phyloP scores from a whole-genome alignment of 768 basidiomycete species.

The Pulveroboletus sp. region DNA sequence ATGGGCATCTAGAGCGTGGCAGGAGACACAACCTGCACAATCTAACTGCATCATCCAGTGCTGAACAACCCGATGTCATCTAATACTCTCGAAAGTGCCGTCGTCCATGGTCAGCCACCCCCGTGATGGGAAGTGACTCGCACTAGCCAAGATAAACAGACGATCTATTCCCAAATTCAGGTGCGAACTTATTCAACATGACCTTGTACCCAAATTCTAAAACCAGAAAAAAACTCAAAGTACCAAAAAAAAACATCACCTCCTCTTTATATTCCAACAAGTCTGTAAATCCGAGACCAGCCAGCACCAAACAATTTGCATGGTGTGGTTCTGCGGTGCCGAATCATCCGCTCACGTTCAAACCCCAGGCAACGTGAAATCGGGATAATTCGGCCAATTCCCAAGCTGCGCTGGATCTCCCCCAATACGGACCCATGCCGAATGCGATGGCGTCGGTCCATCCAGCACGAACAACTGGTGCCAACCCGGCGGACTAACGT shows the following conservation, averaged over 20 bases:
- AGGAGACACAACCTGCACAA: background rate
- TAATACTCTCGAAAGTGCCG: background rate
- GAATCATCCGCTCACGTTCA: conserved; percentile 8
- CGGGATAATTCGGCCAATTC: conserved; percentile 68
- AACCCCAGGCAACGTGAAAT: conserved; percentile 64
- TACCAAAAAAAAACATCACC: background rate
- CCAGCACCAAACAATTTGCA: no score
- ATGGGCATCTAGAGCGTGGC: no score
- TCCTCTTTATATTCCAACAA: no score
- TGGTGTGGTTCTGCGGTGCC: background rate
- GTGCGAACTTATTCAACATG: background rate
- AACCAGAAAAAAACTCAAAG: background rate
- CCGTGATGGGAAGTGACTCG: background rate
- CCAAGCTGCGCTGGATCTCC: conserved; percentile 68
- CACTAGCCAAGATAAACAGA: background rate
- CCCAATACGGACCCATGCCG: conserved; percentile 72
- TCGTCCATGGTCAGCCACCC: background rate
- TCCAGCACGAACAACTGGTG: conserved; percentile 73
- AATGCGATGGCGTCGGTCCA: conserved; percentile 73
- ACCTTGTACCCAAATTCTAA: background rate
- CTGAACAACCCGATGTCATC: background rate
- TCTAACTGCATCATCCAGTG: no score
- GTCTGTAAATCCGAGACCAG: no score
- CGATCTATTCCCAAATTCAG: background rate
- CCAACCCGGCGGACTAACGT: conserved; percentile 72